These are phyloP conservation scores for Acanthamoeba quina DNA, from an alignment of 208 protist genomes.

Conservation along the genomic window DNA sequence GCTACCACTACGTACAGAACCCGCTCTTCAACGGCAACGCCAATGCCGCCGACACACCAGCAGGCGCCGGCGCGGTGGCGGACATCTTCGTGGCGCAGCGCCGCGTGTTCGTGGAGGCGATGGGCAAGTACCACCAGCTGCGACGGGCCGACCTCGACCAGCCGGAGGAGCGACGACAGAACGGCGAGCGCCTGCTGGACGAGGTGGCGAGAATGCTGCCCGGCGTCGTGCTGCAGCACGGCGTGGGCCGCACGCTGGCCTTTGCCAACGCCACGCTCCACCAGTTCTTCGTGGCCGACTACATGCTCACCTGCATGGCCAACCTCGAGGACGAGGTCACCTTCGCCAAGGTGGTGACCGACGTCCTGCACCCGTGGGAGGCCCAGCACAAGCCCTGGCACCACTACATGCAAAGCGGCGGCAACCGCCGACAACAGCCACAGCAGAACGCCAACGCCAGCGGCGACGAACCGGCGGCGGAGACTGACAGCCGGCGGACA, in stretches of 20 bases:
- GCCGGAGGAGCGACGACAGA: not conserved
- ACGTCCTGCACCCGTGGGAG: not conserved
- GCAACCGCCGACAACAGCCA: not conserved
- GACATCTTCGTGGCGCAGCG: constrained; percentile 21
- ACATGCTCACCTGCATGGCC: not conserved
- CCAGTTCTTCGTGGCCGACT: constrained; percentile 39
- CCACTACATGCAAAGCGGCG: not conserved
- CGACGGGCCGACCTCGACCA: constrained; percentile 1
- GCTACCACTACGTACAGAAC: constrained; percentile 31
- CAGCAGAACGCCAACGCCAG: not conserved
- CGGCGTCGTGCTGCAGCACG: not conserved
- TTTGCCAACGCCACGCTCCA: not conserved
- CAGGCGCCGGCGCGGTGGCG: not conserved
- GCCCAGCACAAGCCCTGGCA: not conserved
- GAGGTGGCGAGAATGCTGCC: not conserved
- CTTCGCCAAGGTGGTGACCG: not conserved
- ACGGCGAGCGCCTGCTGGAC: constrained; percentile 17
- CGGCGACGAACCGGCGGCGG: not conserved
- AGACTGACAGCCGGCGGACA: not conserved
- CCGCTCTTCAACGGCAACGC: not conserved
- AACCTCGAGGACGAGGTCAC: constrained; percentile 13
- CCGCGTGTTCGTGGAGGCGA: constrained; percentile 15
- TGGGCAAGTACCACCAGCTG: constrained; percentile 20
- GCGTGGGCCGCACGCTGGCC: constrained; percentile 18
- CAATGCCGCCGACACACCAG: not conserved